phyloP scores from a whole-genome alignment of 306 rosid genomes.

The Trifolium fragiferum region DNA sequence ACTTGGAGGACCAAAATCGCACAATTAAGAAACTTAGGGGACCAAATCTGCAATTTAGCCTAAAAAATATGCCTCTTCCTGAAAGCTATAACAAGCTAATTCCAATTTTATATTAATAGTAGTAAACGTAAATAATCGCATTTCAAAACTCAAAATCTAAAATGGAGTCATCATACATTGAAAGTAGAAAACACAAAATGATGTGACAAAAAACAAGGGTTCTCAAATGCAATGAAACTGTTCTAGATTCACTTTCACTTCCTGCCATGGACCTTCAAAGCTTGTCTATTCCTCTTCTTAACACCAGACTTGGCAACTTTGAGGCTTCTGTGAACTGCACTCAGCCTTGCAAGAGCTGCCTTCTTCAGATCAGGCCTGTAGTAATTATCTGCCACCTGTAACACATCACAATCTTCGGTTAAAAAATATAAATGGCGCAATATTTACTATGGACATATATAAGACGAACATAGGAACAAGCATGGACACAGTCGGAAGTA shows the following conservation, averaged over 20 bases:
- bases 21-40: too few relatives aligned
- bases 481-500: background rate
- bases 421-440: background rate
- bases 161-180: slow-evolving; percentile 22
- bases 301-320: slow-evolving; percentile 89
- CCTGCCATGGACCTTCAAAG: slow-evolving; percentile 49
- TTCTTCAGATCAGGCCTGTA: slow-evolving; percentile 88
- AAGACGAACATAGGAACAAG: background rate
- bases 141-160: slow-evolving; percentile 33
- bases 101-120: slow-evolving; percentile 13
- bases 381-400: slow-evolving; percentile 69
- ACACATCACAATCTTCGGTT: background rate
- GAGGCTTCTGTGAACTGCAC: slow-evolving; percentile 88
- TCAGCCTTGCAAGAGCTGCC: slow-evolving; percentile 89
- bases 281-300: slow-evolving; percentile 93
- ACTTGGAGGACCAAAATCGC: too few relatives aligned
- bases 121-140: slow-evolving; percentile 21
- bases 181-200: slow-evolving; percentile 27
- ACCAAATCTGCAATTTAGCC: too few relatives aligned
- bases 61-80: too few relatives aligned
- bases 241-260: slow-evolving; percentile 36
- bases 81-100: slow-evolving; percentile 11
- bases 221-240: slow-evolving; percentile 14
- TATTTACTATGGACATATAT: background rate
- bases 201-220: background rate